Evolutionary conservation across 2,329 filamentous ascomycete genomes (phyloP).

Genomic region (Neonectria sp.): DNA sequence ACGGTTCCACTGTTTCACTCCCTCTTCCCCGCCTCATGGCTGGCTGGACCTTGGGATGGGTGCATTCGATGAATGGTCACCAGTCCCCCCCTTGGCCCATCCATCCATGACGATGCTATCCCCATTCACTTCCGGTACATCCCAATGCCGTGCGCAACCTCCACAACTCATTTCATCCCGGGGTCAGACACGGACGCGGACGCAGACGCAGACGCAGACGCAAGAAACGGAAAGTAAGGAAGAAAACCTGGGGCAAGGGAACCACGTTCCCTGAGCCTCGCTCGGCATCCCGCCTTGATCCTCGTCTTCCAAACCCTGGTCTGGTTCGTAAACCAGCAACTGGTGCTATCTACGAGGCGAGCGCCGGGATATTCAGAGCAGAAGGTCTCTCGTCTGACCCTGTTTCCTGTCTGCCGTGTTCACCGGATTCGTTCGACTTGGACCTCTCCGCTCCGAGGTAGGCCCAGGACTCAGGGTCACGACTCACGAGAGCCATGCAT

Average conservation of each 20-base stretch:
- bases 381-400: constrained; percentile 8
- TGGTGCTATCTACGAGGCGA: neutral
- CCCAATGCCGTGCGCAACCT: constrained; percentile 25
- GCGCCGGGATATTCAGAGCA: constrained; percentile 9
- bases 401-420: neutral
- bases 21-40: constrained; percentile 17
- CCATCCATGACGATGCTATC: constrained; percentile 21
- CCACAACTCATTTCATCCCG: constrained; percentile 10
- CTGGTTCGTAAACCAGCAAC: constrained; percentile 15
- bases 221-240: neutral
- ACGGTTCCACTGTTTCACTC: constrained; percentile 8
- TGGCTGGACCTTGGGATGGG: constrained; percentile 12
- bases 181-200: constrained; percentile 13
- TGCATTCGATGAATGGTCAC: constrained; percentile 25
- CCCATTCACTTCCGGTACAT: constrained; percentile 22
- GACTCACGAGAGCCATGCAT: constrained; percentile 19
- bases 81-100: constrained; percentile 13
- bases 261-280: constrained; percentile 15
- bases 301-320: constrained; percentile 9
- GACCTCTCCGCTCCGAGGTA: neutral
- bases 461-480: neutral
- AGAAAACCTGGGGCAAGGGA: constrained; percentile 21
- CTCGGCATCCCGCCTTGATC: constrained; percentile 27
- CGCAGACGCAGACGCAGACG: neutral
- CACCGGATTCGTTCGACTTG: neutral